Evolutionary conservation across 2,329 filamentous ascomycete species (phyloP).

Genomic region (Paecilomyces niveus): DNA sequence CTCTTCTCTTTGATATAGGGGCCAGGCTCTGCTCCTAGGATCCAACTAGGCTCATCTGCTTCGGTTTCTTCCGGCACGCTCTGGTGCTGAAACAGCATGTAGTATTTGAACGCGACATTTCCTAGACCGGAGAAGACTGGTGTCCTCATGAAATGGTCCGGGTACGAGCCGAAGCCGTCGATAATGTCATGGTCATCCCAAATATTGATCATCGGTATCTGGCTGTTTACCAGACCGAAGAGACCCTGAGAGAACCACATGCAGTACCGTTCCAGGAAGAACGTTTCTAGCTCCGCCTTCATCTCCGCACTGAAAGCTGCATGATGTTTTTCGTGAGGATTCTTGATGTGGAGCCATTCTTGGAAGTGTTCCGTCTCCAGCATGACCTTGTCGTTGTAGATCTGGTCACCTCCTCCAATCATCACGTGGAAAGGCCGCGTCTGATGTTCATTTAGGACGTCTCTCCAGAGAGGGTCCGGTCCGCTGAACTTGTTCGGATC

Average conservation of each 20-base stretch:
- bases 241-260: constrained; percentile 96
- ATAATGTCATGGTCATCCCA: constrained; percentile 94
- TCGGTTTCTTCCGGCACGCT: constrained; percentile 75
- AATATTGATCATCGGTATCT: constrained; percentile 98
- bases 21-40: constrained; percentile 69
- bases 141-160: constrained; percentile 82
- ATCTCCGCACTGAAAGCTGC: constrained; percentile 72
- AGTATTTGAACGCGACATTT: constrained; percentile 94
- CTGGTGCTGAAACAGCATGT: constrained; percentile 97
- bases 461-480: constrained; percentile 93
- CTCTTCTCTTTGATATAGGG: constrained; percentile 86
- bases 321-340: constrained; percentile 70
- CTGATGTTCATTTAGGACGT: constrained; percentile 88
- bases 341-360: constrained; percentile 76
- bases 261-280: constrained; percentile 81
- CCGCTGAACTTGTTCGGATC: constrained; percentile 77
- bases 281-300: constrained; percentile 79
- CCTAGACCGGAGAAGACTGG: constrained; percentile 86
- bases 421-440: constrained; percentile 93
- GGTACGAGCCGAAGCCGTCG: constrained; percentile 88
- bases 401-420: constrained; percentile 93
- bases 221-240: constrained; percentile 84
- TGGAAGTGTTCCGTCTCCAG: constrained; percentile 68
- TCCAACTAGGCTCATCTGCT: constrained; percentile 81
- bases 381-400: constrained; percentile 87